Base-by-base conservation (phyloP, 208 protist genomes). In the Crithidia bombi region DNA sequence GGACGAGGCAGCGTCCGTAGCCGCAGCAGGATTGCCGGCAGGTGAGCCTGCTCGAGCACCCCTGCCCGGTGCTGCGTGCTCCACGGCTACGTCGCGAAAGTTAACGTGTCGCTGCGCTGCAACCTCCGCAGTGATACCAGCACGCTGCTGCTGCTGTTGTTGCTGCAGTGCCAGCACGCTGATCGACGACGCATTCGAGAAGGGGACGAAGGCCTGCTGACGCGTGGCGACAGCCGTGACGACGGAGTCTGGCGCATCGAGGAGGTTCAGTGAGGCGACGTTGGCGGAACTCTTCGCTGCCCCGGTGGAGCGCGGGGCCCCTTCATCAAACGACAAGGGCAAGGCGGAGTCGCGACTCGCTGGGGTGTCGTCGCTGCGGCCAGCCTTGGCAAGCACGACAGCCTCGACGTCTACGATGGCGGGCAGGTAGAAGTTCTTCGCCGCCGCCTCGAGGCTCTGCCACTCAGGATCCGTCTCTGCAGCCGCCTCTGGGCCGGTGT, bases 381-480 rank as follows among this genome's bases (percentile, higher is more conserved):
- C 32, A 5, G 17, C 33, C 39, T 23, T 59, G 10, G 62, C 23
- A 17, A 33, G 33, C 21, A 46, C 21, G 2, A 3, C 25, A 9
- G 35, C 28, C n/a, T 39, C 47, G n/a, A 64, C 43, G 5, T 64
- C 43, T 6, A 58, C 12, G 14, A 65, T n/a, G 14, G 56, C 43
- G 44, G 50, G 66, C 15, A 81, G 14, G 51, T 64, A 76, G 4
- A 69, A 54, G 61, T 75, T 79, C 3, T 51, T 15, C 32, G 73
- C 49, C 50, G 71, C 76, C 15, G 51, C 44, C 54, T 69, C 70
- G 3, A 83, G 63, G 54, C 77, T 85, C 38, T 65, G 62, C 83
- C 83, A 89, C 65, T 83, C 83, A 19, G 73, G 73, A 21, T 78
- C 80, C 21, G 70, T 47, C n/a, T 82, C 75, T 17, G 10, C 41